Conservation (phyloP, 257 asterid species). For the Solanum chiquidenum region DNA sequence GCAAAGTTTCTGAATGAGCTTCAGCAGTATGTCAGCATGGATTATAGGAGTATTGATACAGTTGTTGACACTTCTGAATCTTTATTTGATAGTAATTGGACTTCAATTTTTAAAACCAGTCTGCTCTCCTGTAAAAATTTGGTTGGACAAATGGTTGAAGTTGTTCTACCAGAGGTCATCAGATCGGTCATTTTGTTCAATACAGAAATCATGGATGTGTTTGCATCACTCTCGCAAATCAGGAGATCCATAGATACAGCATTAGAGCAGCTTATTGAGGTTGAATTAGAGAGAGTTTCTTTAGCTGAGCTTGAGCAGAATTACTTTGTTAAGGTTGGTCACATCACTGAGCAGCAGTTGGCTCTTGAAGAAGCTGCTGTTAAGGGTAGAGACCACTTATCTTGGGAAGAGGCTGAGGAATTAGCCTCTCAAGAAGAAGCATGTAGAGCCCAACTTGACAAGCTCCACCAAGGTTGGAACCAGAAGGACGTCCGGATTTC, state of each 20-base stretch:
- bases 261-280: conserved; percentile 81
- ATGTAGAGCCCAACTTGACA: conserved; percentile 84
- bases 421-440: conserved; percentile 98
- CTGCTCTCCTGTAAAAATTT: conserved; percentile 51
- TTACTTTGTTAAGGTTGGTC: conserved; percentile 87
- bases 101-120: conserved; percentile 48
- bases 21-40: conserved; percentile 35
- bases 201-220: conserved; percentile 73
- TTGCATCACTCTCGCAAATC: conserved; percentile 79
- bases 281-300: conserved; percentile 78
- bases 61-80: conserved; percentile 22
- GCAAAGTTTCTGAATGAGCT: conserved; percentile 59
- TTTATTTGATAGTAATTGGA: conserved; percentile 43
- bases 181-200: conserved; percentile 57
- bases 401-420: conserved; percentile 99
- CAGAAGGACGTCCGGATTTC: conserved; percentile 66
- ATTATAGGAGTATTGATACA: conserved; percentile 19
- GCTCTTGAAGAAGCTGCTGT: conserved; percentile 94
- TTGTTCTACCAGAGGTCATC: conserved; percentile 61
- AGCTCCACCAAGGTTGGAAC: conserved; percentile 86
- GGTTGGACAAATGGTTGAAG: conserved; percentile 51
- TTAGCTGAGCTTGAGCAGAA: conserved; percentile 76
- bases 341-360: conserved; percentile 82
- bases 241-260: conserved; percentile 80
- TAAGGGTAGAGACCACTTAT: conserved; percentile 84